Evolutionary conservation across 1,284 basidiomycete genomes (phyloP).

Genomic region (Leucoagaricus sp.): DNA sequence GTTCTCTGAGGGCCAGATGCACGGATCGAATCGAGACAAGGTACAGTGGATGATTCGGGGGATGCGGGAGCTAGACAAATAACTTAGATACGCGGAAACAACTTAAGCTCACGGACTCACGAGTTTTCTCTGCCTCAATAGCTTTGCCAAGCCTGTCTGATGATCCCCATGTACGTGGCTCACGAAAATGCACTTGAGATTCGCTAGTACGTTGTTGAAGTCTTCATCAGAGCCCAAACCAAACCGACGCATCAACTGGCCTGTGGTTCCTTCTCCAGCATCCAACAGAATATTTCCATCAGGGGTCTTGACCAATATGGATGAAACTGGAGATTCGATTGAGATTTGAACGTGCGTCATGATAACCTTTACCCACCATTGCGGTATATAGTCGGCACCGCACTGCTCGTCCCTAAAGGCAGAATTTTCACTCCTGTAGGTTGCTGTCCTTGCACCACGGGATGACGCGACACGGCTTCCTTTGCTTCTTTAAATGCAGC

Average conservation of each 20-base stretch:
- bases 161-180: constrained; percentile 95
- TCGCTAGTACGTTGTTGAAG: constrained; percentile 64
- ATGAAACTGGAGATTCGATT: constrained; percentile 57
- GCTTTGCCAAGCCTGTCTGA: constrained; percentile 79
- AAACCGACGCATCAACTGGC: constrained; percentile 82
- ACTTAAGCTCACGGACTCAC: constrained; percentile 58
- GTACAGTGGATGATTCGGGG: constrained; percentile 63
- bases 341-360: not conserved
- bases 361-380: constrained; percentile 59
- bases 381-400: constrained; percentile 81
- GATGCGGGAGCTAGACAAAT: constrained; percentile 43
- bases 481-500: constrained; percentile 16
- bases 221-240: constrained; percentile 50
- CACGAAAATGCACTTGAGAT: constrained; percentile 81
- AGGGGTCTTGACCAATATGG: constrained; percentile 75
- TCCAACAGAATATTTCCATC: constrained; percentile 83
- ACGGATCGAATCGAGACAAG: constrained; percentile 62
- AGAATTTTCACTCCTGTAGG: constrained; percentile 64
- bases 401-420: constrained; percentile 88
- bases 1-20: constrained; percentile 66
- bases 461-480: constrained; percentile 6
- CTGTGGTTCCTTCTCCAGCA: constrained; percentile 89
- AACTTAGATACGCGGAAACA: not conserved
- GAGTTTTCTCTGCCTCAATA: constrained; percentile 73
- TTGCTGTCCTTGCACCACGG: constrained; percentile 24